Base-by-base conservation (phyloP, 805 yeast species). In the Vanderwaltozyma yarrowii region DNA sequence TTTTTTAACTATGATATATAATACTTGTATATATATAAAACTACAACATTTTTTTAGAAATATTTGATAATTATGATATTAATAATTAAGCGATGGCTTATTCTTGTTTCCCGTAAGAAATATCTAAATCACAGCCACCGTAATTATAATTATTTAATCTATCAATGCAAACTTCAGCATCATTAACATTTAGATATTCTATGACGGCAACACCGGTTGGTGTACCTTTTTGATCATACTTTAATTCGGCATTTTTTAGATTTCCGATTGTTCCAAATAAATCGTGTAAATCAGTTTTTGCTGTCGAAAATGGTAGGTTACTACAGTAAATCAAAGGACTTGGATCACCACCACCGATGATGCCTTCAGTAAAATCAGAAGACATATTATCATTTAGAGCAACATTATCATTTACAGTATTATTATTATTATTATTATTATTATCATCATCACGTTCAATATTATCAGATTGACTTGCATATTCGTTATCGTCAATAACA, bases 251-350 rank as follows among this genome's bases (percentile, higher is more conserved):
- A 31, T 70, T 71, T 30, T 61, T 66, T 14, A 89, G 85, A 35
- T 72, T 65, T 17, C 95, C 95, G 38, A 87, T 74, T 27, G 89
- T 80, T 56, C 80, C 89, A 57, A 88, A 88, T 42, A 89, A 70
- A 47, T 88, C 96, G 46, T 69, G 74, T 46, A 89, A 70, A 61
- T 89, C 96, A 41, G 80, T 78, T 47, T 79, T 78, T 24, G 86
- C 75, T n/a, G 96, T 88, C 37, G 87, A 80, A 70, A 75, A 85
- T 23, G 97, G 97, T 54, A 89, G 67, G 65, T 89, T 89, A 32
- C 70, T 71, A 17, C 82, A 87, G 54, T 64, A 81, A 32, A 89
- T 71, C 17, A 73, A 68, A 25, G 67, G 73, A 35, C 76, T 78
- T 35, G 74, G 76, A 29, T 64, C 71, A 31, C 85, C 86, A 32